Percentiles rank a stretch among this genome's conserved stretches.
These are phyloP conservation scores for Cutaneotrichosporon curvatum DNA, from an alignment of 1,284 basidiomycete genomes.

Conservation along the genomic window DNA sequence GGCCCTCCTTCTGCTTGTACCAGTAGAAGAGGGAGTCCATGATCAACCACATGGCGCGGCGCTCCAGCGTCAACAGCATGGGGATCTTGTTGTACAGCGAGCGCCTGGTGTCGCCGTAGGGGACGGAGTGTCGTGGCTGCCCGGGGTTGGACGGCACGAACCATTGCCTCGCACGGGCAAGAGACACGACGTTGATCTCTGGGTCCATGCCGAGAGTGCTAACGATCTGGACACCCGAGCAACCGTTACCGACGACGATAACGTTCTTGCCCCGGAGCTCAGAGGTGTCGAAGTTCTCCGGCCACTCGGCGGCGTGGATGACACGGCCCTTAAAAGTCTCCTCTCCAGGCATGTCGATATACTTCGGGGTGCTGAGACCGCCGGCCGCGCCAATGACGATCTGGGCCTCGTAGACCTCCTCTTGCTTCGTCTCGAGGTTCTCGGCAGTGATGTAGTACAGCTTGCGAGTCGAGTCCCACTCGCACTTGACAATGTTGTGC, in stretches of 20 bases:
- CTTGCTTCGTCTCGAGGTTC: constrained; percentile 1
- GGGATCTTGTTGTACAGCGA: constrained; percentile 1
- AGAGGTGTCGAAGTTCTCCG: constrained; percentile 13
- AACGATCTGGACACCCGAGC: constrained; percentile 13
- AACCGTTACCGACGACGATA: constrained; percentile 15
- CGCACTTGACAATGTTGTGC: background rate
- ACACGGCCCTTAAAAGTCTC: constrained; percentile 19
- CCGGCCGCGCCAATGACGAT: constrained; percentile 25
- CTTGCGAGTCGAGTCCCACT: constrained; percentile 5
- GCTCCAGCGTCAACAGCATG: background rate
- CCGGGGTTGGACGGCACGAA: constrained; percentile 5
- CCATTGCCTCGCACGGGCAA: constrained; percentile 10
- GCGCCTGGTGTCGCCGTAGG: background rate
- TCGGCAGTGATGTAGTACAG: constrained; percentile 4
- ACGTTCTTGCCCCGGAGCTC: constrained; percentile 17
- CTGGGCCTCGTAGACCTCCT: constrained; percentile 6
- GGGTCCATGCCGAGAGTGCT: constrained; percentile 6
- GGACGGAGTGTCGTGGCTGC: constrained; percentile 5
- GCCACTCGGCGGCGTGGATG: constrained; percentile 22
- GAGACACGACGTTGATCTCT: constrained; percentile 7
- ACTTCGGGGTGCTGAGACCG: constrained; percentile 20
- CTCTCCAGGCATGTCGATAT: constrained; percentile 19
- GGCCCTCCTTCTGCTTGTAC: constrained; percentile 5
- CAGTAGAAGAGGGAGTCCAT: constrained; percentile 12
- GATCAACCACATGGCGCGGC: background rate